phyloP scores from a whole-genome alignment of 768 basidiomycete genomes.

The Rhizopogon salebrosus region DNA sequence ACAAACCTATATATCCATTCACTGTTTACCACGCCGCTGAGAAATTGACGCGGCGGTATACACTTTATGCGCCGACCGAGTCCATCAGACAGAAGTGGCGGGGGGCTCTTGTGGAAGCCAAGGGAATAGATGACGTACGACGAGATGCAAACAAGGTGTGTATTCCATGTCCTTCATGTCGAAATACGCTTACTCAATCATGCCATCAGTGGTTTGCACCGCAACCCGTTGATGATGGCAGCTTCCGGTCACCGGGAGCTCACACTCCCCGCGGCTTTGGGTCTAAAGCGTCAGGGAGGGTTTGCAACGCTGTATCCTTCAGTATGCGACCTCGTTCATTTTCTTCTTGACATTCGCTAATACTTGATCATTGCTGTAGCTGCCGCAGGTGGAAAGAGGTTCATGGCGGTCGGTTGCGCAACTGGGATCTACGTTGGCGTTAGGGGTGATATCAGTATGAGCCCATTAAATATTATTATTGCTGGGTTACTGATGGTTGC shows the following conservation, averaged over 20 bases:
- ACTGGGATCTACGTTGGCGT: slow-evolving; percentile 67
- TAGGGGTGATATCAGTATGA: slow-evolving; percentile 50
- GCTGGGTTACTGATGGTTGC: neutral
- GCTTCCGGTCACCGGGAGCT: slow-evolving; percentile 48
- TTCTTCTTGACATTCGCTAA: neutral
- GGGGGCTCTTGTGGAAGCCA: slow-evolving; percentile 51
- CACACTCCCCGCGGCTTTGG: slow-evolving; percentile 25
- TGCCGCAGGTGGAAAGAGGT: slow-evolving; percentile 42
- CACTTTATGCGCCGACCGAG: slow-evolving; percentile 61
- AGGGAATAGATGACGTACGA: slow-evolving; percentile 56
- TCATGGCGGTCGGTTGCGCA: slow-evolving; percentile 59
- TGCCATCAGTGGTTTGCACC: slow-evolving; percentile 59
- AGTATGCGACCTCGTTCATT: slow-evolving; percentile 35
- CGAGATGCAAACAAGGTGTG: slow-evolving; percentile 72
- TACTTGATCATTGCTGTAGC: slow-evolving; percentile 26
- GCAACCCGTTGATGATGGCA: slow-evolving; percentile 51
- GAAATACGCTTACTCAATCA: slow-evolving; percentile 6
- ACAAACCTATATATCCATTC: slow-evolving; percentile 65
- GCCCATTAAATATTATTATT: neutral
- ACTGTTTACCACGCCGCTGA: slow-evolving; percentile 68
- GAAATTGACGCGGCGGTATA: slow-evolving; percentile 57
- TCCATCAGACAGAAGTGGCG: slow-evolving; percentile 58
- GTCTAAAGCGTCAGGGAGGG: slow-evolving; percentile 48
- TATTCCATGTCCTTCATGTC: neutral
- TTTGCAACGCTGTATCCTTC: slow-evolving; percentile 58